Evolutionary conservation across 1,139 yeast species (phyloP), one percentile per base, ranked within the genome.

Genomic region (Kodamaea suecica): DNA sequence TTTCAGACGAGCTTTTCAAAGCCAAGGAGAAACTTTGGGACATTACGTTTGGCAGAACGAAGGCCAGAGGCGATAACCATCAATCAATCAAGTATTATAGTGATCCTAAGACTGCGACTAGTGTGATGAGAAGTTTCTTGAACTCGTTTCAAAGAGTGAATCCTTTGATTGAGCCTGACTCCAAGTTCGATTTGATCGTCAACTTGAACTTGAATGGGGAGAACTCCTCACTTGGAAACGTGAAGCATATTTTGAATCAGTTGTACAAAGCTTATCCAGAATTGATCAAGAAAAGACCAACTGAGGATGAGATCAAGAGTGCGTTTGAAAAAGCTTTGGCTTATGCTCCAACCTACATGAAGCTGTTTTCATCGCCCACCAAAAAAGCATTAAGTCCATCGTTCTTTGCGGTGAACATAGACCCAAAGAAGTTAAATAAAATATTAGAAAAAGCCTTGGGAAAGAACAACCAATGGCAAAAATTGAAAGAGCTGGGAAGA

Each of bases 31-130:
- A 8, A 6, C 44, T 76, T 3, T 70, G 78, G 76, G 46, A 63
- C 2, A 43, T 81, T 1, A 85, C 97, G 0, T 58, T 63, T 9
- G 54, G 66, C 0, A 68, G 97, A 43, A 82, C 92, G 0, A 37
- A 69, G 4, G 52, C 53, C 1, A 70, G 99, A 47, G 97, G 97
- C 1, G 94, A 87, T 52, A 84, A 86, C 47, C 99, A 94, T 53
- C 97, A 88, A 55, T 77, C 94, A 0, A 84, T 94, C 32, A 80
- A 81, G 45, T 71, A 70, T 3, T 56, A 57, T 0, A 53, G 68
- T 1, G 73, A 77, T 41, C 56, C 55, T 1, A 56, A 59, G 9
- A 64, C 71, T 31, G 80, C 84, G 0, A 56, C 66, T 14, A 74
- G 48, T 10, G 80, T 92, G 21, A 78, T 90, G 84, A 62, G 66